Evolutionary conservation across 441 rosid genomes (phyloP).

Genomic region (Gossypium gossypioides): DNA sequence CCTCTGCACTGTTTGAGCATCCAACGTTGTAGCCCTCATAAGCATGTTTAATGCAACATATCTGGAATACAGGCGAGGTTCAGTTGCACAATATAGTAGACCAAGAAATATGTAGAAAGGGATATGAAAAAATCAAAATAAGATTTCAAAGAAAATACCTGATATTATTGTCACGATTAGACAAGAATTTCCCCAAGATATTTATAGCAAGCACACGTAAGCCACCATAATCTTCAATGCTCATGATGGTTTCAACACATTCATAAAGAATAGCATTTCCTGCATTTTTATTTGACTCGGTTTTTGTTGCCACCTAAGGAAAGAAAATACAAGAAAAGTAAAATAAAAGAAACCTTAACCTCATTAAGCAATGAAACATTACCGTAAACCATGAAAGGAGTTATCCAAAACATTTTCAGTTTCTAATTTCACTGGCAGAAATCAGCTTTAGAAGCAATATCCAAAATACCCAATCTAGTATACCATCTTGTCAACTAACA

Average conservation of each 20-base stretch:
- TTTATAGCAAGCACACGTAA: constrained; percentile 97
- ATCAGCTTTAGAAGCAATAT: not conserved
- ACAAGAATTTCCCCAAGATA: constrained; percentile 92
- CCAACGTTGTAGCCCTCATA: constrained; percentile 88
- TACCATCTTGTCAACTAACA: not conserved
- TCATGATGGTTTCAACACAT: constrained; percentile 95
- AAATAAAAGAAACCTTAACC: not conserved
- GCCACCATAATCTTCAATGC: constrained; percentile 92
- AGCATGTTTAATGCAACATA: constrained; percentile 98
- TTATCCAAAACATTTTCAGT: not conserved
- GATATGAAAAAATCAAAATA: not conserved
- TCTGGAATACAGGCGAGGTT: constrained; percentile 33
- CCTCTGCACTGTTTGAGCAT: constrained; percentile 96
- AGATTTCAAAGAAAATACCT: constrained; percentile 37
- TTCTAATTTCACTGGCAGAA: not conserved
- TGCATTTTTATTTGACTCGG: constrained; percentile 95
- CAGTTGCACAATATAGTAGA: constrained; percentile 5
- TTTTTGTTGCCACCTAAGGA: constrained; percentile 94
- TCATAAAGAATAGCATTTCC: constrained; percentile 96
- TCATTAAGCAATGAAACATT: not conserved
- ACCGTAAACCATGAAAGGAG: not conserved
- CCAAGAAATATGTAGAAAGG: not conserved
- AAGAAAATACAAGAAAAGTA: constrained; percentile 18
- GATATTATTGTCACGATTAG: constrained; percentile 97
- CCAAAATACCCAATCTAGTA: not conserved